A percentile compares a stretch with the other conserved stretches of the same genome.
phyloP scores from a whole-genome alignment of 495 filamentous ascomycete species.

The Neurospora sp. region DNA sequence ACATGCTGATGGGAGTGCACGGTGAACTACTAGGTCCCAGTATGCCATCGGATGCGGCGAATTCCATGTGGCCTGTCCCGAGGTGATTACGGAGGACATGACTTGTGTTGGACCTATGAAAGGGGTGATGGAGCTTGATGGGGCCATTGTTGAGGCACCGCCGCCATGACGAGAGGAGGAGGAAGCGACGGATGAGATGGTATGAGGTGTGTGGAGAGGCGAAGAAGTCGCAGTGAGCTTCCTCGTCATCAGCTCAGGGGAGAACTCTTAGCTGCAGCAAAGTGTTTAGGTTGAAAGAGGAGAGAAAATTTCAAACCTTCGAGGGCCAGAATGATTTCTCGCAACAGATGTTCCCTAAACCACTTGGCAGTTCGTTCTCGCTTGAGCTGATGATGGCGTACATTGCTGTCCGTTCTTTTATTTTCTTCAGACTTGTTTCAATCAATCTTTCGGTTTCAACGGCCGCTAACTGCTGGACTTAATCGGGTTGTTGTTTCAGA shows the following conservation, averaged over 20 bases:
- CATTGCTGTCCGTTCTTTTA: too few species aligned
- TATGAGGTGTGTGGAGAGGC: background rate
- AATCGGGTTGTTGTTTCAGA: too few species aligned
- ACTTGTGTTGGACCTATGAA: background rate
- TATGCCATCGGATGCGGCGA: background rate
- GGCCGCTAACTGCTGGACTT: too few species aligned
- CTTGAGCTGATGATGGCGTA: too few species aligned
- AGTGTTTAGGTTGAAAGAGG: background rate
- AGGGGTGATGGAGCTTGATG: background rate
- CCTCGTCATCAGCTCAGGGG: background rate
- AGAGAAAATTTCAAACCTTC: background rate
- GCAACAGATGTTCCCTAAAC: background rate
- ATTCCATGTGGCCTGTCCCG: conserved; percentile 1
- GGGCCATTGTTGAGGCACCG: background rate
- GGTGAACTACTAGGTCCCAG: background rate
- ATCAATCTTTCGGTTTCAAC: too few species aligned
- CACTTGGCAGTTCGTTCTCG: background rate
- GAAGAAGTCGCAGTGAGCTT: too few species aligned
- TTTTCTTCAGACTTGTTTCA: too few species aligned
- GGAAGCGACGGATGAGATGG: background rate
- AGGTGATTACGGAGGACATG: background rate
- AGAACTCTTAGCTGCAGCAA: background rate
- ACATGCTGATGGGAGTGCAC: background rate
- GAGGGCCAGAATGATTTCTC: background rate
- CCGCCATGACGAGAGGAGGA: background rate